Evolutionary conservation across 768 basidiomycete species (phyloP).

Genomic region (Guyanaporus albipodus): DNA sequence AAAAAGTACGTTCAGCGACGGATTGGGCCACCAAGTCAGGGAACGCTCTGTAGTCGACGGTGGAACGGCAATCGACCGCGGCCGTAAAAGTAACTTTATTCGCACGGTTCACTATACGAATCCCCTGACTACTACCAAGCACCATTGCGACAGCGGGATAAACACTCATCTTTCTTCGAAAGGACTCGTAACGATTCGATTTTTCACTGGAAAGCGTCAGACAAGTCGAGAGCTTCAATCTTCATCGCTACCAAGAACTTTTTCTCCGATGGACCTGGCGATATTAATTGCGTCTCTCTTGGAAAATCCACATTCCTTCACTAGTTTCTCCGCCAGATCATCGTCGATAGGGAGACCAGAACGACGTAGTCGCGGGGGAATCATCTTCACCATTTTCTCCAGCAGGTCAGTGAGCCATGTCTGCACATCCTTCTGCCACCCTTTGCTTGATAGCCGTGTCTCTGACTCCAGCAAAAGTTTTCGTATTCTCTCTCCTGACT

Average conservation of each 20-base stretch:
- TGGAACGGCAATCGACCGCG: too few relatives aligned
- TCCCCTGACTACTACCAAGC: too few relatives aligned
- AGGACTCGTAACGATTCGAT: too few relatives aligned
- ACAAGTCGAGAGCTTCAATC: too few relatives aligned
- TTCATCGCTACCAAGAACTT: conserved; percentile 1
- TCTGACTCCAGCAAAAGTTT: conserved; percentile 11
- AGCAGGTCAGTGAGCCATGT: conserved; percentile 18
- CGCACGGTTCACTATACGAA: too few relatives aligned
- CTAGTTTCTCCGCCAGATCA: conserved; percentile 11
- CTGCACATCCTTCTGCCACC: conserved; percentile 19
- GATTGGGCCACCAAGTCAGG: too few relatives aligned
- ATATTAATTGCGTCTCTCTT: conserved; percentile 14
- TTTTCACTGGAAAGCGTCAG: too few relatives aligned
- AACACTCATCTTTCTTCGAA: too few relatives aligned
- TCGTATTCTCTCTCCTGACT: conserved; percentile 27
- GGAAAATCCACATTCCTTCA: conserved; percentile 18
- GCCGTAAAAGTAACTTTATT: too few relatives aligned
- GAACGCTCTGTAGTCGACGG: too few relatives aligned
- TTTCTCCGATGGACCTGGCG: conserved; percentile 14
- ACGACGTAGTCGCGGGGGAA: conserved; percentile 8
- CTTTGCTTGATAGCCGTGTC: neutral
- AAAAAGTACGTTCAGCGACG: too few relatives aligned
- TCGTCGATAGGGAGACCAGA: conserved; percentile 1
- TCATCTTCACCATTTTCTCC: conserved; percentile 18
- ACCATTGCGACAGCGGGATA: too few relatives aligned